These are phyloP conservation scores for Pezicula rhizophila DNA, from an alignment of 2,329 filamentous ascomycete genomes.

Conservation along the genomic window DNA sequence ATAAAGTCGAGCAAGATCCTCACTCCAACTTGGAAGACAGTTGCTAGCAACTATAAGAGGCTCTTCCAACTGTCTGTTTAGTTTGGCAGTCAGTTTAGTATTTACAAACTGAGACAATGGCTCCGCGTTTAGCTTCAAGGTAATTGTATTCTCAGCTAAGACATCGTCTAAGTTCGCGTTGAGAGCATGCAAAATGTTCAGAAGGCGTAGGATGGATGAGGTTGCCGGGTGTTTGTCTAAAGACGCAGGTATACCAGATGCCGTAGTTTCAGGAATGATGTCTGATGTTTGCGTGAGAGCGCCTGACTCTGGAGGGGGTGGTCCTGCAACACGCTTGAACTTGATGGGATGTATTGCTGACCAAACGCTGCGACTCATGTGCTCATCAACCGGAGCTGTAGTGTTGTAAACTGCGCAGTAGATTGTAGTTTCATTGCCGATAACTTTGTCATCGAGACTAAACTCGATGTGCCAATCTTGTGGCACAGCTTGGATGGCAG, in stretches of 20 bases:
- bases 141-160: conserved; percentile 68
- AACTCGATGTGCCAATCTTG: conserved; percentile 99
- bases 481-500: conserved; percentile 71
- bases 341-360: conserved; percentile 85
- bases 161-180: conserved; percentile 94
- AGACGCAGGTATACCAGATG: conserved; percentile 66
- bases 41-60: conserved; percentile 95
- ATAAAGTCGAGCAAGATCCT: conserved; percentile 87
- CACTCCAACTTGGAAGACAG: conserved; percentile 91
- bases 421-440: conserved; percentile 89
- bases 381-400: conserved; percentile 55
- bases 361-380: conserved; percentile 75
- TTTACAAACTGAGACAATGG: conserved; percentile 94
- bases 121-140: conserved; percentile 68
- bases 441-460: conserved; percentile 73
- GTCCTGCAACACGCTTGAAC: conserved; percentile 79
- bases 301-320: conserved; percentile 67
- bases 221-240: conserved; percentile 79
- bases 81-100: conserved; percentile 93
- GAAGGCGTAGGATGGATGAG: conserved; percentile 76
- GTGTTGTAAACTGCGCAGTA: conserved; percentile 78
- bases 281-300: conserved; percentile 51
- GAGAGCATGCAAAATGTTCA: conserved; percentile 86
- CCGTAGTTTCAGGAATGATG: conserved; percentile 44
- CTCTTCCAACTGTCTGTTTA: conserved; percentile 94